A percentile compares a stretch with the other conserved stretches of the same genome.
These are phyloP conservation scores for Aspergillus vadensis DNA, from an alignment of 2,329 filamentous ascomycete genomes.

Conservation along the genomic window DNA sequence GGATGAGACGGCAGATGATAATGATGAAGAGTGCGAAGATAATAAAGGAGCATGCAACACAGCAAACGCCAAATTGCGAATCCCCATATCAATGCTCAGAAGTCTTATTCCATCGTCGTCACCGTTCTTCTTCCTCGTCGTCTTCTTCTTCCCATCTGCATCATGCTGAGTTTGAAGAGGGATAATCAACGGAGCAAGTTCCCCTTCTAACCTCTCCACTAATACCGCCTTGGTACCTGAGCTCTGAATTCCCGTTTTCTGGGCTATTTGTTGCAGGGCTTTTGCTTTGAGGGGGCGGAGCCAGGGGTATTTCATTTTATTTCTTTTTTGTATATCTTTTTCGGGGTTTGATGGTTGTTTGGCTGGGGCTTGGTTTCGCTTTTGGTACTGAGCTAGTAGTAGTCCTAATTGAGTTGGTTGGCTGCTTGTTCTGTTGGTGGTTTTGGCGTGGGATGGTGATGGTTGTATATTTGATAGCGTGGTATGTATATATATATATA, in stretches of 20 bases:
- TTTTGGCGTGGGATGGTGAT: too few relatives aligned
- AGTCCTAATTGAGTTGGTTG: too few relatives aligned
- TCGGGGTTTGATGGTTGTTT: too few relatives aligned
- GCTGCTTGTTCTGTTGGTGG: too few relatives aligned
- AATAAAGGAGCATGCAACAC: constrained; percentile 47
- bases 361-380: too few relatives aligned
- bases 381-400: too few relatives aligned
- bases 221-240: constrained; percentile 63
- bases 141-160: constrained; percentile 9
- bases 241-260: constrained; percentile 60
- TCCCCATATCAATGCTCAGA: constrained; percentile 81
- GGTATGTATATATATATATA: too few relatives aligned
- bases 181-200: constrained; percentile 11
- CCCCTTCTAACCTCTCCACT: constrained; percentile 49
- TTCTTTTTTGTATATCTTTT: too few relatives aligned
- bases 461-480: too few relatives aligned
- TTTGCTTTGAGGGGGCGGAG: constrained; percentile 51
- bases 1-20: too few relatives aligned
- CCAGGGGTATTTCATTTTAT: constrained; percentile 23
- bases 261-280: constrained; percentile 62
- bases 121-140: neutral
- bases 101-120: constrained; percentile 50
- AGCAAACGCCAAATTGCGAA: constrained; percentile 77
- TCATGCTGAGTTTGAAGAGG: neutral
- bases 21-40: neutral